phyloP scores from a whole-genome alignment of 2,329 filamentous ascomycete genomes.

The Hypoxylon sp. region DNA sequence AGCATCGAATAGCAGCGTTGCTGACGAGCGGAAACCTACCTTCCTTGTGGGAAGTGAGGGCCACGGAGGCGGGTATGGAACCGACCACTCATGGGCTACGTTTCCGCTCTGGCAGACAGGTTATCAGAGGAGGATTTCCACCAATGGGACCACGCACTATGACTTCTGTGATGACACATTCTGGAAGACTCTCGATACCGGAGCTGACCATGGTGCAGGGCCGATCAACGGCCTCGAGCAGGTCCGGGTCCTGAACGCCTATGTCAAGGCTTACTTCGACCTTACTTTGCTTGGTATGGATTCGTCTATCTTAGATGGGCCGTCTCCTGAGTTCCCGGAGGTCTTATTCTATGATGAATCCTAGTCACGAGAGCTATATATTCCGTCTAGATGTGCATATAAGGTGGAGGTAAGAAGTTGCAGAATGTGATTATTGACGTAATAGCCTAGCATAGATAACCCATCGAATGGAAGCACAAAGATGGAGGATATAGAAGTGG shows the following conservation, averaged over 20 bases:
- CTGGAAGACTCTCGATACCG: conserved; percentile 40
- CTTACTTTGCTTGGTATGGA: conserved; percentile 32
- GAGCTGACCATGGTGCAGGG: conserved; percentile 5
- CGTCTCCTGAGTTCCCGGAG: conserved; percentile 33
- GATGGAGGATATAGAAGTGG: no score
- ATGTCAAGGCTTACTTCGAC: conserved; percentile 43
- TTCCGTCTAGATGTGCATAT: background rate
- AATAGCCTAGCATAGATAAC: no score
- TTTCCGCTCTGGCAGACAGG: conserved; percentile 46
- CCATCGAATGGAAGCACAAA: no score
- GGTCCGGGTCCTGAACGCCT: conserved; percentile 28
- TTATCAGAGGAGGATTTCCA: conserved; percentile 39
- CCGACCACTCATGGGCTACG: conserved; percentile 41
- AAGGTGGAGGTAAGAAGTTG: no score
- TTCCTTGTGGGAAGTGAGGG: conserved; percentile 44
- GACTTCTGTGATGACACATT: conserved; percentile 49
- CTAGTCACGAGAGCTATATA: background rate
- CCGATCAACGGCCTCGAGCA: conserved; percentile 16
- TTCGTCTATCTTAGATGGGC: conserved; percentile 35
- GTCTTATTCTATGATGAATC: conserved; percentile 14
- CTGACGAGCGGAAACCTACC: conserved; percentile 45
- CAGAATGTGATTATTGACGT: no score
- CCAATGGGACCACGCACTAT: conserved; percentile 44
- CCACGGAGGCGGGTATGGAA: conserved; percentile 24
- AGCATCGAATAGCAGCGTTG: conserved; percentile 27